Percentiles rank a stretch among this genome's conserved stretches.
Evolutionary conservation across 2,329 filamentous ascomycete species (phyloP).

Genomic region (Fusarium hostae): DNA sequence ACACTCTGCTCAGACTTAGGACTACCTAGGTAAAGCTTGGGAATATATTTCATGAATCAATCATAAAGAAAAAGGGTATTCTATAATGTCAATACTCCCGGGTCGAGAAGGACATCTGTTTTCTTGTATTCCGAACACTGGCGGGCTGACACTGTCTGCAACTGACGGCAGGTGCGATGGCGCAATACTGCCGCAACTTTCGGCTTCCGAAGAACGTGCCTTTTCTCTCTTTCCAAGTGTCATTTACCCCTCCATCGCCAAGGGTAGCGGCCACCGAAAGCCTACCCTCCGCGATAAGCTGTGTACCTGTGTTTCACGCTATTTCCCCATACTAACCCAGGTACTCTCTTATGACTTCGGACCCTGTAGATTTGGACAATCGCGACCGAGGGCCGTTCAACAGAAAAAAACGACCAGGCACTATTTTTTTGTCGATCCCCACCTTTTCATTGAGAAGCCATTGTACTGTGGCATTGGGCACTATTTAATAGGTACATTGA

Average conservation of each 20-base stretch:
- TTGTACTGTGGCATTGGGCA: constrained; percentile 24
- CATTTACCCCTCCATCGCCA: constrained; percentile 40
- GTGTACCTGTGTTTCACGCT: constrained; percentile 25
- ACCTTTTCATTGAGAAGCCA: constrained; percentile 4
- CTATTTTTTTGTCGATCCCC: constrained; percentile 21
- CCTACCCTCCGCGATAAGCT: constrained; percentile 29
- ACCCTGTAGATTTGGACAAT: constrained; percentile 26
- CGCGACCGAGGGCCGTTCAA: constrained; percentile 38
- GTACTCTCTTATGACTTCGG: constrained; percentile 33
- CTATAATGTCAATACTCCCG: not conserved
- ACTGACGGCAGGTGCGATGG: constrained; percentile 38
- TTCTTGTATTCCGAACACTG: not conserved
- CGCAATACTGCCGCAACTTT: constrained; percentile 40
- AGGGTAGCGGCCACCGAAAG: constrained; percentile 28
- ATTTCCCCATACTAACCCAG: constrained; percentile 4
- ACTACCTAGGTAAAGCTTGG: not conserved
- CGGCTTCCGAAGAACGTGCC: constrained; percentile 27
- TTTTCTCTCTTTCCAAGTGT: constrained; percentile 30
- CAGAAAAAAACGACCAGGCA: constrained; percentile 8
- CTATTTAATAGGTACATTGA: constrained; percentile 17
- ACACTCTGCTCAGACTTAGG: not conserved
- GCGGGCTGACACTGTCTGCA: constrained; percentile 2
- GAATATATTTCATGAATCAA: not conserved
- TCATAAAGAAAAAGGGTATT: not conserved
- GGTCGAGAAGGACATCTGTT: not conserved